These are phyloP conservation scores for Boletus mariae DNA, from an alignment of 1,284 basidiomycete genomes.

Conservation along the genomic window DNA sequence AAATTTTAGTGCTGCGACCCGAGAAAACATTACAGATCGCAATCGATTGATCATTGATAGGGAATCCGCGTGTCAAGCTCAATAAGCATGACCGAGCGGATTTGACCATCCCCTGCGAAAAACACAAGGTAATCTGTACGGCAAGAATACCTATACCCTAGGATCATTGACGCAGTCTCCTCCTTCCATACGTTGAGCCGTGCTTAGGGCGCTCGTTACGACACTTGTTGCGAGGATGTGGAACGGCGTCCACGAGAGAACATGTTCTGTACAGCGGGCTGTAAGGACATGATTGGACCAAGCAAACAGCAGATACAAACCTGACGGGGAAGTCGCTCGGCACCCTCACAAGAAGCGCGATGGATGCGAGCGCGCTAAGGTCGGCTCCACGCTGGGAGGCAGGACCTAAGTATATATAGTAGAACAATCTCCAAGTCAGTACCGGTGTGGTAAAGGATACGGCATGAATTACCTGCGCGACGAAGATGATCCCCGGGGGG, in stretches of 20 bases:
- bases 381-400: slow-evolving; percentile 62
- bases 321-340: slow-evolving; percentile 50
- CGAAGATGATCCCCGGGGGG: slow-evolving; percentile 31
- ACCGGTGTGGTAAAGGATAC: slow-evolving; percentile 13
- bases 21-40: too few species aligned
- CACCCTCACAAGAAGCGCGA: slow-evolving; percentile 73
- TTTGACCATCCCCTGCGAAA: slow-evolving; percentile 10
- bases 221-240: slow-evolving; percentile 64
- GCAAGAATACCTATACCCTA: slow-evolving; percentile 15
- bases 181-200: slow-evolving; percentile 61
- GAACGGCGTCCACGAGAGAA: slow-evolving; percentile 51
- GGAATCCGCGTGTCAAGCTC: neutral
- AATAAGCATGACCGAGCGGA: neutral
- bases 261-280: slow-evolving; percentile 23
- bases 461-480: slow-evolving; percentile 31
- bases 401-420: slow-evolving; percentile 24
- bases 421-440: slow-evolving; percentile 15
- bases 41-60: too few species aligned
- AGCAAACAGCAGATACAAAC: slow-evolving; percentile 28
- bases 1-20: neutral
- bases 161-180: slow-evolving; percentile 25
- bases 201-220: slow-evolving; percentile 66
- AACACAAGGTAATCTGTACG: slow-evolving; percentile 10
- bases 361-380: slow-evolving; percentile 65
- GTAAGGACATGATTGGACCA: neutral